Evolutionary conservation across 495 filamentous ascomycete species (phyloP), one percentile per base, ranked within the genome.

Genomic region (Bombardia bombarda): DNA sequence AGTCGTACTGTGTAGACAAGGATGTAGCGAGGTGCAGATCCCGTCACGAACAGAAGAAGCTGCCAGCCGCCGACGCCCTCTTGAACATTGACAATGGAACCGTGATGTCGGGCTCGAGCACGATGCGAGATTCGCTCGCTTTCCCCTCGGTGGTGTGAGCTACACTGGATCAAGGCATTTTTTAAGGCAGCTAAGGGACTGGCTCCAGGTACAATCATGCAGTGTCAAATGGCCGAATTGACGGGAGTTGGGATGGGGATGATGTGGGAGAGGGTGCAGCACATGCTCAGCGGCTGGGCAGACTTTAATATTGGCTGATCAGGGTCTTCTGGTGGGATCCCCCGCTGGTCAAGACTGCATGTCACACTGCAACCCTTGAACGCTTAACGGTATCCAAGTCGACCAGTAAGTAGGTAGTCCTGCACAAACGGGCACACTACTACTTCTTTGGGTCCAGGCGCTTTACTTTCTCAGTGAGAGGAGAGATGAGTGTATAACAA

Each of bases 271-370:
- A 32, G 33, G n/a, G n/a, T n/a, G 45, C 32, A 43, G 44, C 43
- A 40, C 42, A 47, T 3, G 17, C 37, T 51, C 66, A 68, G 69
- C 69, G 65, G 67, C 50, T 64, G 66, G 49, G 51, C 55, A 58
- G 57, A 45, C 58, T 61, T 67, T 57, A 65, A 70, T 72, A 72
- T 72, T 70, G 69, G 67, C 56, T 57, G 60, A 45, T 39, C 42
- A 32, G 40, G 38, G 42, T 40, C 19, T 33, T 8, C 13, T 49
- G 44, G 47, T 45, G 47, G 44, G 33, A 49, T 40, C 45, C 50
- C 37, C 48, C 49, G 46, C 49, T 51, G 42, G 41, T 49, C 46
- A 43, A 44, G 38, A 42, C 47, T 53, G 53, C 53, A 52, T 53
- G 56, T 56, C 53, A 56, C 56, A 46, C 51, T 26, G 40, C 34